Conservation (phyloP, 1,284 basidiomycete species). For the Agaricales sp. region DNA sequence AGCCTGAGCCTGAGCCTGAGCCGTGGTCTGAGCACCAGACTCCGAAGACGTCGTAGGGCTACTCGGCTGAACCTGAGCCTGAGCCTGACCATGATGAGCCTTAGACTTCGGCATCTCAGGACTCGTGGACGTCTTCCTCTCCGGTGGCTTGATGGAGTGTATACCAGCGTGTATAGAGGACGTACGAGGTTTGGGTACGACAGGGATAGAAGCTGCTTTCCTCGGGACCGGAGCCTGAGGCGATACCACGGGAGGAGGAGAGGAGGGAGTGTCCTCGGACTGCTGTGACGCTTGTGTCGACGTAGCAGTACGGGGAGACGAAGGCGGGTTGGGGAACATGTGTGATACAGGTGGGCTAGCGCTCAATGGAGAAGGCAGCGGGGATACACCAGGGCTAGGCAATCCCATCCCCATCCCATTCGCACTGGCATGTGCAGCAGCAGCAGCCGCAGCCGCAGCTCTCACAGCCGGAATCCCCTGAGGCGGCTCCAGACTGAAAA, state of each 20-base stretch:
- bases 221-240: conserved; percentile 3
- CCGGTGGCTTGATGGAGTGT: not conserved
- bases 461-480: conserved; percentile 9
- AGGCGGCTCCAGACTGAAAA: conserved; percentile 51
- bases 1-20: too few relatives aligned
- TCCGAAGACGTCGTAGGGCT: conserved; percentile 1
- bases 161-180: not conserved
- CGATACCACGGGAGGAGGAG: conserved; percentile 4
- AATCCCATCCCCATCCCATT: too few relatives aligned
- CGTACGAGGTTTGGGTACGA: not conserved
- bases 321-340: not conserved
- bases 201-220: not conserved
- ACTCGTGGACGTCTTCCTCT: not conserved
- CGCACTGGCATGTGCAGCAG: not conserved
- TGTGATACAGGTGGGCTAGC: too few relatives aligned
- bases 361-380: not conserved
- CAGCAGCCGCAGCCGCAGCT: not conserved
- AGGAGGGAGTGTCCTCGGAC: conserved; percentile 1
- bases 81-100: not conserved
- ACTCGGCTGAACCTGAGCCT: too few relatives aligned
- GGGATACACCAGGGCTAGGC: not conserved
- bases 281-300: not conserved
- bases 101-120: not conserved
- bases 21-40: conserved; percentile 4
- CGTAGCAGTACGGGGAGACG: not conserved